These are phyloP conservation scores for Ophiostoma pallidulum DNA, from an alignment of 2,329 filamentous ascomycete species.

Conservation along the genomic window DNA sequence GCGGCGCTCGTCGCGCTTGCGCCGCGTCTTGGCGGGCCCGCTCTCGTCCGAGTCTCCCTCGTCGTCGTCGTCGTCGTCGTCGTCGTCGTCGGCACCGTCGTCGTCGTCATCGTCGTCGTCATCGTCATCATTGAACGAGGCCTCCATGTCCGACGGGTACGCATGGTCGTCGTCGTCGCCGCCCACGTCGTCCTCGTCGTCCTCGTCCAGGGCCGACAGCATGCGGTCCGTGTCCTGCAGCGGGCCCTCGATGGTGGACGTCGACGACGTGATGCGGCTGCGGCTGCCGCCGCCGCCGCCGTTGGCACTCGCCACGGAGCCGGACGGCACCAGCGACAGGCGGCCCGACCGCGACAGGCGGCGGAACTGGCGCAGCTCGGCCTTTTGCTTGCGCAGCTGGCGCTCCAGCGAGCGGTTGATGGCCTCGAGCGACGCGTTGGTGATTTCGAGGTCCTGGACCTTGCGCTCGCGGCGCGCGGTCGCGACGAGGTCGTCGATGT, in stretches of 20 bases:
- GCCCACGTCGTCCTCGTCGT: conserved; percentile 33
- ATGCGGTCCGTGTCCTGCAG: conserved; percentile 33
- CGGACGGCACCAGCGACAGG: conserved; percentile 42
- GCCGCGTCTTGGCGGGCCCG: conserved; percentile 41
- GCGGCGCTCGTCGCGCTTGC: conserved; percentile 65
- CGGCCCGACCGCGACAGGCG: conserved; percentile 76
- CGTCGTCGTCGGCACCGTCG: background rate
- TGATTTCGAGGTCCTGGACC: conserved; percentile 92
- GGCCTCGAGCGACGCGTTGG: conserved; percentile 85
- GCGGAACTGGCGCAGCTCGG: conserved; percentile 75
- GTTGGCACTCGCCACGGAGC: conserved; percentile 16
- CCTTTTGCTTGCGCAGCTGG: conserved; percentile 82
- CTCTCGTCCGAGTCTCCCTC: conserved; percentile 12
- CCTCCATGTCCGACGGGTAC: conserved; percentile 22
- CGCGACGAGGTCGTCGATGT: conserved; percentile 67
- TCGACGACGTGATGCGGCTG: conserved; percentile 36
- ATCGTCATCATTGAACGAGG: conserved; percentile 24
- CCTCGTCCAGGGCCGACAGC: conserved; percentile 44
- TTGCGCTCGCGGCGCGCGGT: conserved; percentile 88
- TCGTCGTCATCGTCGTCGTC: conserved; percentile 34
- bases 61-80: background rate
- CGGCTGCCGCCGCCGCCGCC: conserved; percentile 17
- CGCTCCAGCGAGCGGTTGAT: conserved; percentile 91
- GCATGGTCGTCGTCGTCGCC: conserved; percentile 25
- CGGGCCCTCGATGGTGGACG: conserved; percentile 31